phyloP scores from a whole-genome alignment of 495 filamentous ascomycete species.

The Astrothelium subdiscretum region DNA sequence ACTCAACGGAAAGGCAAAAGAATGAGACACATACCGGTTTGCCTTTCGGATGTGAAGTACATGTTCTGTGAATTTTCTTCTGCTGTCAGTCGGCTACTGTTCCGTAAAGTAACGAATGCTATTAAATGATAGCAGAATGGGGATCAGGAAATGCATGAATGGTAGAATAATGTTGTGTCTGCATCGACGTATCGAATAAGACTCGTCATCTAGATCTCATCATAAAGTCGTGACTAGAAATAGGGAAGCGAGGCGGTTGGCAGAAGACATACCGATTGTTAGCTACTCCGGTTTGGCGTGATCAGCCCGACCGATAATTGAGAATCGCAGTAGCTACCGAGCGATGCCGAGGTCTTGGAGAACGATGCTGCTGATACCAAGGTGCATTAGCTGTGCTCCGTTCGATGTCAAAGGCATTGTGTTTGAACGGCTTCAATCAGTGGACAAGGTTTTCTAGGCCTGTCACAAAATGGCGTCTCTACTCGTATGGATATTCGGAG shows the following conservation, averaged over 20 bases:
- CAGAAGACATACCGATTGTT: constrained; percentile 3
- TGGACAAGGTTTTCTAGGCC: constrained; percentile 99
- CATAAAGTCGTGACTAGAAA: constrained; percentile 30
- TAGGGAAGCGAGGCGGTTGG: neutral
- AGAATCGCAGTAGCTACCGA: no score
- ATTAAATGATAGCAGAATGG: neutral
- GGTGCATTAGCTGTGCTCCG: neutral
- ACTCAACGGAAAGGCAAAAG: constrained; percentile 23
- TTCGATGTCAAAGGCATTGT: neutral
- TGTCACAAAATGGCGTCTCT: constrained; percentile 93
- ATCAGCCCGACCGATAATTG: no score
- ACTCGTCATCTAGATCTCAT: constrained; percentile 83
- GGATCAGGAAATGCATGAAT: constrained; percentile 52
- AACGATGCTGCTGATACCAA: neutral
- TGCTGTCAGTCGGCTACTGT: neutral
- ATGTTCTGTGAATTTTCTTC: no score
- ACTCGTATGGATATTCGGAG: constrained; percentile 75
- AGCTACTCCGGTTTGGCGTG: no score
- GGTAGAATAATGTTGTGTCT: constrained; percentile 59
- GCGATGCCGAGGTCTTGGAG: neutral
- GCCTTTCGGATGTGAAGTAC: no score
- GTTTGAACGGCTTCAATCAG: constrained; percentile 46
- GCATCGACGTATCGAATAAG: constrained; percentile 71
- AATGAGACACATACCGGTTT: constrained; percentile 48
- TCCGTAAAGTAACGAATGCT: neutral